Evolutionary conservation across 176 grass and related monocot genomes (phyloP), one percentile per base, ranked within the genome.

Genomic region (Lolium perenne): DNA sequence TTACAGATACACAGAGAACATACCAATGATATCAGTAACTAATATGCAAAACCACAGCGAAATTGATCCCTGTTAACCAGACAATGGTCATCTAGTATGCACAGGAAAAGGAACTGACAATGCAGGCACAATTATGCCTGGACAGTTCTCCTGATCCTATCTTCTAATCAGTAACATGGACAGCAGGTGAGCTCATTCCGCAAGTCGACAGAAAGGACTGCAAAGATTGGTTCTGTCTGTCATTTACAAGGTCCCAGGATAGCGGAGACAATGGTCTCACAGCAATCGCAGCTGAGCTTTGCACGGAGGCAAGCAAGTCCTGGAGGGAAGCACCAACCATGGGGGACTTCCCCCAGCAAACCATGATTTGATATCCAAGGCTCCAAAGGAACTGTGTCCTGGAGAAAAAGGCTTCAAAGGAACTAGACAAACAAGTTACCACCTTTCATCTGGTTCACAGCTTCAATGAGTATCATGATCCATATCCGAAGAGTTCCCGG

Each of bases 401-500:
- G 32, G 2, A 35, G n/a, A 35, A 35, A 35, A 67, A 59, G 20
- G 58, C 5, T 86, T 73, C 12, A 48, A 76, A 54, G 6, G 6
- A 53, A 85, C 29, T n/a, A 68, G 20, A 69, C 23, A 63, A 49
- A 35, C 25, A 62, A 55, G 47, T 48, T 82, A 15, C n/a, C 32
- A 80, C 10, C 35, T 58, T 90, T 90, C 77, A 55, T 58, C 81
- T 22, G 63, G 38, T 81, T 83, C 56, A 23, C 74, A 80, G 1
- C 41, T 50, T 55, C 60, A 91, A 17, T 53, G 60, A 49, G 26
- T 59, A 84, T 82, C 63, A 65, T 62, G 74, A 38, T 87, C 86
- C 80, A 91, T 92, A 63, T 85, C 91, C 91, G 89, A 87, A 32
- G 77, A 51, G 18, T 66, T 29, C 22, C 80, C 87, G 15, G 66